phyloP scores from a whole-genome alignment of 768 basidiomycete genomes.

The Piloderma croceum region DNA sequence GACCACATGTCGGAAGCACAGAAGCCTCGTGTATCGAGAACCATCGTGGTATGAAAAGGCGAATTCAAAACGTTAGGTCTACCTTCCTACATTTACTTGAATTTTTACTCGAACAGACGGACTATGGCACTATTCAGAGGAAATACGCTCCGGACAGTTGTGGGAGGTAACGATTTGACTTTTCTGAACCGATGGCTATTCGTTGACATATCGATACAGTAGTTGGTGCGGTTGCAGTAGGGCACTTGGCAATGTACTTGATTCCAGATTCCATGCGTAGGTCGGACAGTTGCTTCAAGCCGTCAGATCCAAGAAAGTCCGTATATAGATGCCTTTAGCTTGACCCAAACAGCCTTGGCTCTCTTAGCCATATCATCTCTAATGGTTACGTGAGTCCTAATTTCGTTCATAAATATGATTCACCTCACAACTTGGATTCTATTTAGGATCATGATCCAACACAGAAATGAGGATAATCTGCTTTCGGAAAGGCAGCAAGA shows the following conservation, averaged over 20 bases:
- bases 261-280: conserved; percentile 32
- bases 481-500: conserved; percentile 72
- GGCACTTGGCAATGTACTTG: conserved; percentile 48
- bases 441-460: conserved; percentile 61
- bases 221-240: conserved; percentile 41
- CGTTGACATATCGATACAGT: too few relatives aligned
- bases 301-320: not conserved
- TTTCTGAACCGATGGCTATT: too few relatives aligned
- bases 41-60: too few relatives aligned
- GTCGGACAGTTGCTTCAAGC: too few relatives aligned
- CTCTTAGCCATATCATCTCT: conserved; percentile 60
- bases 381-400: conserved; percentile 52
- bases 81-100: too few relatives aligned
- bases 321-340: conserved; percentile 49
- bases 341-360: conserved; percentile 72
- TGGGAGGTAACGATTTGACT: not conserved
- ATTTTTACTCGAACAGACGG: too few relatives aligned
- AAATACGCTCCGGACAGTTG: not conserved
- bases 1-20: too few relatives aligned
- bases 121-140: not conserved
- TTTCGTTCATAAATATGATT: not conserved
- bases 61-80: too few relatives aligned
- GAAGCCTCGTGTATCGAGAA: too few relatives aligned
- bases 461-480: conserved; percentile 52
- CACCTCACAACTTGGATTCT: not conserved